Base-by-base conservation (phyloP, 1,139 yeast genomes). In the Wickerhamomyces sp. region DNA sequence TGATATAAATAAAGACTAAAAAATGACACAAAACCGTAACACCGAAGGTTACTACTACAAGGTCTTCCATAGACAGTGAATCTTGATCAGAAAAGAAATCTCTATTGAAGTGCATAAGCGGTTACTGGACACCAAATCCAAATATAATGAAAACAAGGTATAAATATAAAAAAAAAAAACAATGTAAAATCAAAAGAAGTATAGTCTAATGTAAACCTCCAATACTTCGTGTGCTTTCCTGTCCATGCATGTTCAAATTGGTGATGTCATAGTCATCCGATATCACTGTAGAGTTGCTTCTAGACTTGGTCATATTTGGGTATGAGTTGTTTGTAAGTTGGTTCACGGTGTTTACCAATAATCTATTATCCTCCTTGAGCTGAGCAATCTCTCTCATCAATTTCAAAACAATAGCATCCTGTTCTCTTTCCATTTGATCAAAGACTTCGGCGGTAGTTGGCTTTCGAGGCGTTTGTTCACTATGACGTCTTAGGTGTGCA, bases 391-490 rank as follows among this genome's bases (percentile, higher is more conserved):
- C 83, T 44, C 67, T 67, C 71, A 76, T 68, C 27, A 78, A 55
- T 47, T 68, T 72, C 42, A 77, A 57, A 8, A 77, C 85, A 24
- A 77, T 73, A 3, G 79, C 81, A 47, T 78, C 86, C 51, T 78
- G 85, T 50, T 78, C 85, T 38, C 76, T 67, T 50, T 78, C 86
- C 83, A 78, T 75, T 37, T 70, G 61, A 52, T 77, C 80, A 31
- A 78, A 69, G 26, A 73, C 65, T 41, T 72, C 74, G 31, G 71
- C 79, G 21, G 59, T 59, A 21, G 57, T 52, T 18, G 55, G 50
- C 27, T 46, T 43, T 27, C 50, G 45, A 16, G 30, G 30, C 10
- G 36, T 13, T 5, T 38, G 37, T 29, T 47, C 51, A 26, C 48
- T 42, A 29, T 41, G 41, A 19, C 50, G 46, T 35, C 50, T 42